Evolutionary conservation across 768 basidiomycete genomes (phyloP), one percentile per base, ranked within the genome.

Genomic region (Mycena amicta): DNA sequence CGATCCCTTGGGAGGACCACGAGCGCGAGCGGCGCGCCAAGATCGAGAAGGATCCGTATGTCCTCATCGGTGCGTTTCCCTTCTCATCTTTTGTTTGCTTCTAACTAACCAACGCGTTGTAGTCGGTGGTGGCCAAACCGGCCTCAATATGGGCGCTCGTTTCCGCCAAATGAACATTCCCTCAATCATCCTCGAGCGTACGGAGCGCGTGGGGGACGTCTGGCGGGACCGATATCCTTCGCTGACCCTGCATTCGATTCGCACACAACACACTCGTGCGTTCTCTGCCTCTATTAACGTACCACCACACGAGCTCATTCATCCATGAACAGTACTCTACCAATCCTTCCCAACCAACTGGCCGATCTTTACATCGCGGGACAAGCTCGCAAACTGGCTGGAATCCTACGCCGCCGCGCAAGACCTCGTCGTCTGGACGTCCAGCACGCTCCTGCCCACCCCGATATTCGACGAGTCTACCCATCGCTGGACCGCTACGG

Each of bases 111-210:
- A 13, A 28, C 27, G 23, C 12, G 23, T 43, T 40, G 5, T 45
- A 79, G 78, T 81, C n/a, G 80, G 80, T 23, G 77, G 56, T 0
- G 80, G 76, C 0, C 80, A 81, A 55, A 73, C 68, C 16, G 80
- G 80, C 11, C 65, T 82, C n/a, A 71, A 71, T 13, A 56, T 78
- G 6, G 80, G 74, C 0, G 79, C 80, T 4, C 73, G 79, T 1
- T 72, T 81, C 56, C 72, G 74, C 55, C 71, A 76, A 39, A 74
- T 79, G 72, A 64, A 73, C 11, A 74, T 80, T 11, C 68, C 65
- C 1, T 53, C 74, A 3, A 65, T 82, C 2, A 64, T 80, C 2
- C 64, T 82, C 16, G 80, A 81, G 52, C 64, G 55, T 12, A 65
- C 66, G 33, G 52, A 57, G 2, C 65, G 72, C 0, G 65, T 80